Conservation (phyloP, 257 asterid species). For the Salvia hispanica region DNA sequence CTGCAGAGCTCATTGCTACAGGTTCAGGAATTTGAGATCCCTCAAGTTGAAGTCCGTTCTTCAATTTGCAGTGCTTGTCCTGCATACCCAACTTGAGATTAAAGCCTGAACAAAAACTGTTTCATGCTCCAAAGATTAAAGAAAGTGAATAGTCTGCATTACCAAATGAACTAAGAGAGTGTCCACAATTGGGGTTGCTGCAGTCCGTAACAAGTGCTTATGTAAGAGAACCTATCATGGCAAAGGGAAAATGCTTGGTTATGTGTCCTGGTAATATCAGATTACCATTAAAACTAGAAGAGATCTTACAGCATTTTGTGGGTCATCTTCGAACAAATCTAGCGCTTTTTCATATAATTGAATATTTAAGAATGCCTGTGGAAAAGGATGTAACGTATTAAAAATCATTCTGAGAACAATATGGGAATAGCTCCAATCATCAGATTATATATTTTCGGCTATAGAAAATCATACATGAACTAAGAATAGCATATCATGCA, state of each 20-base stretch:
- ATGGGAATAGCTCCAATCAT: neutral
- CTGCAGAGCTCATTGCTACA: slow-evolving; percentile 57
- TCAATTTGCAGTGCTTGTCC: slow-evolving; percentile 77
- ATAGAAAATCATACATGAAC: slow-evolving; percentile 23
- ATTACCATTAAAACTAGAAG: slow-evolving; percentile 19
- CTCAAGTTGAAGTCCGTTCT: slow-evolving; percentile 72
- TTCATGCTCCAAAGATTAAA: slow-evolving; percentile 24
- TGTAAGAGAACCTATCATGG: slow-evolving; percentile 67
- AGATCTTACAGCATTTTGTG: slow-evolving; percentile 69
- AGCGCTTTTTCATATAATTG: slow-evolving; percentile 92
- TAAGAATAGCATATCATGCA: slow-evolving; percentile 9
- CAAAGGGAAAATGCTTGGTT: slow-evolving; percentile 26
- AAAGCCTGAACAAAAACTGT: slow-evolving; percentile 19
- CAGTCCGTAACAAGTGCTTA: slow-evolving; percentile 85
- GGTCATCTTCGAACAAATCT: slow-evolving; percentile 94
- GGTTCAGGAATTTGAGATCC: slow-evolving; percentile 63
- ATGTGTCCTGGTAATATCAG: slow-evolving; percentile 13
- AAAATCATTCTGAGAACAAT: slow-evolving; percentile 17
- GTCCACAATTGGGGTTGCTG: slow-evolving; percentile 78
- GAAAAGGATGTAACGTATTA: slow-evolving; percentile 24
- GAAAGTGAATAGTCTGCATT: slow-evolving; percentile 32
- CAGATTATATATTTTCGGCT: slow-evolving; percentile 10
- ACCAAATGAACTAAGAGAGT: slow-evolving; percentile 76
- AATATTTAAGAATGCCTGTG: slow-evolving; percentile 78
- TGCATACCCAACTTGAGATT: slow-evolving; percentile 39